phyloP scores from a whole-genome alignment of 2,329 filamentous ascomycete genomes.

The Magnaporthiopsis poae region DNA sequence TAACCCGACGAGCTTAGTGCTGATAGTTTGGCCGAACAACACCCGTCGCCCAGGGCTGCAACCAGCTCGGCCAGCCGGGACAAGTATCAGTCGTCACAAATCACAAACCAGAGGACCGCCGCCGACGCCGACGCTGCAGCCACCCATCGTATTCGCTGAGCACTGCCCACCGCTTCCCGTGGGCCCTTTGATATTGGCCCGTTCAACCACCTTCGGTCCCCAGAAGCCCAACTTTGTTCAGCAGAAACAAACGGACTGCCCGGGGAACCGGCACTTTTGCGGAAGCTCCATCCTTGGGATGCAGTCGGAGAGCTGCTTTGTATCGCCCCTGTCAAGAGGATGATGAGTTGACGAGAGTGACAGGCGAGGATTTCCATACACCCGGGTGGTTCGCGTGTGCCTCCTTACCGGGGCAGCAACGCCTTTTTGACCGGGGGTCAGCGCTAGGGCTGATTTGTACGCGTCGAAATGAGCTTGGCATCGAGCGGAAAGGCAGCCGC shows the following conservation, averaged over 20 bases:
- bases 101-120: background rate
- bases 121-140: too few species aligned
- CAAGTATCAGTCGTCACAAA: too few species aligned
- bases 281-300: background rate
- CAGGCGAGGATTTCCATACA: background rate
- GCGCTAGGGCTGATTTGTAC: background rate
- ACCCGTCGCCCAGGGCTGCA: background rate
- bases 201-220: background rate
- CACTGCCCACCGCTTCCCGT: too few species aligned
- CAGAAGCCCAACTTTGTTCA: background rate
- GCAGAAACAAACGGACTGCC: background rate
- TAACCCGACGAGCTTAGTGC: background rate
- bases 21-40: background rate
- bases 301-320: background rate
- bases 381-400: too few species aligned
- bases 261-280: background rate
- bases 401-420: too few species aligned
- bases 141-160: too few species aligned
- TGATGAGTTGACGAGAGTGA: background rate
- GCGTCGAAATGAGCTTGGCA: background rate
- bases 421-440: background rate
- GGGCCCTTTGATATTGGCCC: background rate
- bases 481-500: too few species aligned
- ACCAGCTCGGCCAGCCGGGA: too few species aligned
- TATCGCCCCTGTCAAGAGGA: background rate